phyloP scores from a whole-genome alignment of 164 flowering plant species.

The Magnolia kwangsiensis region DNA sequence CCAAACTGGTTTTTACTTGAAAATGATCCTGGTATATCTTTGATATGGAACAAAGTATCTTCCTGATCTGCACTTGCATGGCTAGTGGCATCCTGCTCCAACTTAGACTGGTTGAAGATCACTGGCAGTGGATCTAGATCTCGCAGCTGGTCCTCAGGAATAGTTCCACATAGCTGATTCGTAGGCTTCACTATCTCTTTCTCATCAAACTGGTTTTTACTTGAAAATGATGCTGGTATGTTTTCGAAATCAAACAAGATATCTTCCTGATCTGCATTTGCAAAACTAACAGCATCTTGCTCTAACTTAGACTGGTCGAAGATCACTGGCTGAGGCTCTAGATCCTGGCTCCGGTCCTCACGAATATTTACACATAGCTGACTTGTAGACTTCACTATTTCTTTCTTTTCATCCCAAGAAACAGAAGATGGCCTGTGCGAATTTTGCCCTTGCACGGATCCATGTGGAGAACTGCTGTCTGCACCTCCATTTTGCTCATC shows the following conservation, averaged over 20 bases:
- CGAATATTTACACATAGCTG: conserved; percentile 6
- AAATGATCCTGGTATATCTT: conserved; percentile 13
- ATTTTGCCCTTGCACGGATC: conserved; percentile 29
- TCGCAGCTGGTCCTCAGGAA: conserved; percentile 18
- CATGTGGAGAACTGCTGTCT: conserved; percentile 21
- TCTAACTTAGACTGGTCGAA: conserved; percentile 24
- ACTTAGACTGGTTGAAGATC: conserved; percentile 16
- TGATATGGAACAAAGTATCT: conserved; percentile 8
- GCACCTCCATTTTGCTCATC: conserved; percentile 21
- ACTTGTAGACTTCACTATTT: conserved; percentile 43
- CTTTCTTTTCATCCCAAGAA: conserved; percentile 80
- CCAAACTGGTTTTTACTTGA: conserved; percentile 25
- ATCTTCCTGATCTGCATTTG: conserved; percentile 22
- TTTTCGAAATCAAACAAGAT: conserved; percentile 22
- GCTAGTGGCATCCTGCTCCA: conserved; percentile 20
- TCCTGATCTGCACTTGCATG: conserved; percentile 15
- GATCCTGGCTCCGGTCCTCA: conserved; percentile 20
- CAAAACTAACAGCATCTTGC: conserved; percentile 9
- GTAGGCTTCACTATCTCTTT: conserved; percentile 49
- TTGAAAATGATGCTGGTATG: conserved; percentile 17
- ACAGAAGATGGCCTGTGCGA: conserved; percentile 42
- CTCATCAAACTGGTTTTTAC: conserved; percentile 18
- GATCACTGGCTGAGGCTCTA: conserved; percentile 19
- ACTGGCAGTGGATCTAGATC: conserved; percentile 20
- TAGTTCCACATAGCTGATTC: conserved; percentile 9